Base-by-base conservation (phyloP, 78 protist genomes). In the Tieghemostelium lacteum region DNA sequence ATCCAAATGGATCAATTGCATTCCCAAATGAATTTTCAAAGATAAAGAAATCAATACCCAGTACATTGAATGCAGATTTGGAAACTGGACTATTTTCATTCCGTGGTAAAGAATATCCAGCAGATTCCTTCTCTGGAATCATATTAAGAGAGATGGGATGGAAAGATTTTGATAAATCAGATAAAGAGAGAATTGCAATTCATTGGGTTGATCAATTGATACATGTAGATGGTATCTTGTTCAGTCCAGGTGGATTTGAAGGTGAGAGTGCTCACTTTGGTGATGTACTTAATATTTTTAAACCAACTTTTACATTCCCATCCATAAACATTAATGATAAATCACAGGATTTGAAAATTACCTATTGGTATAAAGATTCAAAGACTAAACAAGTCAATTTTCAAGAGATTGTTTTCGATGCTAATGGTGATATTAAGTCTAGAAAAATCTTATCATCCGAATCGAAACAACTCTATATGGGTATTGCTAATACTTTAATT, bases 1-100 rank as follows among this genome's bases (percentile, higher is more conserved):
- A 69, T 33, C 58, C 70, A 14, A 75, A 75, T 75, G 86, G 86
- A 4, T 61, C 86, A 42, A 54, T 73, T 36, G 80, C 80, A 31
- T 73, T 55, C 33, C 80, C 80, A 73, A 49, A 55, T 5, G 36
- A 24, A 17, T 73, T 73, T 57, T 55, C 3, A 37, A 6, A 0
- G 24, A 28, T 73, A n/a, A 73, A 73, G 31, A 73, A 34, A 55
- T 28, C 14, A 5, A n/a, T 55, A n/a, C 16, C 22, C 28, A 73
- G 80, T 36, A 17, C 14, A 22, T 24, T 52, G 12, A 36, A 36
- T 37, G 19, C 65, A 57, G 67, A 55, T 6, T 55, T 73, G 22
- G 66, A 52, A 5, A 36, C 80, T 31, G 24, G 64, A 22, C 22
- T 73, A 57, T 73, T 55, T 26, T 20, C 66, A 37, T 73, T 19